Percentiles rank a stretch among this genome's conserved stretches.
These are phyloP conservation scores for Dioscorea dumetorum DNA, from an alignment of 106 monocot genomes.

Conservation along the genomic window DNA sequence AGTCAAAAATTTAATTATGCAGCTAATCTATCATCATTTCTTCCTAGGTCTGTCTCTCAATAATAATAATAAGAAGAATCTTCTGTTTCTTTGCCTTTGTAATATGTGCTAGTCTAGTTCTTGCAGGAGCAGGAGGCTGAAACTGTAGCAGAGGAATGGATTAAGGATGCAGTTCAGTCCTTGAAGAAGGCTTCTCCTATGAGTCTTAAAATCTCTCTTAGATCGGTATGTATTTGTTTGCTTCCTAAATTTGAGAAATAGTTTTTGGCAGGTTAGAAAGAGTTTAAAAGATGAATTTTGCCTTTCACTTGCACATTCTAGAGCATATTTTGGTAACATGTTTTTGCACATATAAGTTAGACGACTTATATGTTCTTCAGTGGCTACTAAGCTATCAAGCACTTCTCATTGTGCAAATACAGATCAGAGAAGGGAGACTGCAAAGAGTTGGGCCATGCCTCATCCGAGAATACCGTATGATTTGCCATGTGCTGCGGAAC, in stretches of 20 bases:
- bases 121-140: slow-evolving; percentile 60
- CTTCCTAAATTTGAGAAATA: not conserved
- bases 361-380: not conserved
- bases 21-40: no score
- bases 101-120: no score
- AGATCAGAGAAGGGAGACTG: slow-evolving; percentile 86
- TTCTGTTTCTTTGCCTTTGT: no score
- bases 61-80: no score
- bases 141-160: slow-evolving; percentile 48
- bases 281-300: not conserved
- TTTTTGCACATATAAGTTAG: not conserved
- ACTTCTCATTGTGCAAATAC: not conserved
- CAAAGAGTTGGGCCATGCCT: slow-evolving; percentile 68
- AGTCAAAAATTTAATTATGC: no score
- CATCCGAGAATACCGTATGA: slow-evolving; percentile 53
- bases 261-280: not conserved
- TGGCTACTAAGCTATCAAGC: no score
- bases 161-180: slow-evolving; percentile 52
- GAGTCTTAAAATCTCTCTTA: slow-evolving; percentile 86
- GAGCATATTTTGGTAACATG: not conserved
- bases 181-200: slow-evolving; percentile 86
- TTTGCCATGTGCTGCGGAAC: slow-evolving; percentile 63
- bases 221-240: slow-evolving; percentile 43
- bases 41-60: no score
- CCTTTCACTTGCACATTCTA: not conserved